A percentile compares a stretch with the other conserved stretches of the same genome.
These are phyloP conservation scores for Extremus antarcticus DNA, from an alignment of 495 filamentous ascomycete species.

Conservation along the genomic window DNA sequence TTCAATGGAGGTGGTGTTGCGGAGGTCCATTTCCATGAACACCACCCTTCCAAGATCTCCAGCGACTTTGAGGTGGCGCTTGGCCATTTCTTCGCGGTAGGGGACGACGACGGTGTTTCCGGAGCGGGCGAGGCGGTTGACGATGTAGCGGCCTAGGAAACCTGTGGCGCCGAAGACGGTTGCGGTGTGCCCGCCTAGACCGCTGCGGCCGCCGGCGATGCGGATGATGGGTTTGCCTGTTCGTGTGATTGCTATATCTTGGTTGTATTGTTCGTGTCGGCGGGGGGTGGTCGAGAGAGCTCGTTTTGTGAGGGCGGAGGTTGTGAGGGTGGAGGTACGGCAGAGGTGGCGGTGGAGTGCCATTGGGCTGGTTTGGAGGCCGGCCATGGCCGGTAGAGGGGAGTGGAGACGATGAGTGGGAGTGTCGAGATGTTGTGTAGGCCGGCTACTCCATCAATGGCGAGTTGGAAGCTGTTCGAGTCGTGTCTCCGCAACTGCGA, in stretches of 20 bases:
- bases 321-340: conserved; percentile 10
- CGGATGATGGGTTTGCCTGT: conserved; percentile 35
- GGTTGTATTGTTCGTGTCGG: conserved; percentile 1
- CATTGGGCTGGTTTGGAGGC: conserved; percentile 15
- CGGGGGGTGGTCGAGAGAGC: background rate
- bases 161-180: conserved; percentile 98
- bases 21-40: conserved; percentile 90
- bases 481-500: background rate
- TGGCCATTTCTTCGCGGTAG: conserved; percentile 93
- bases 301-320: background rate
- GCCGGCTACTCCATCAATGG: background rate
- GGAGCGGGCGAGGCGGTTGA: conserved; percentile 72
- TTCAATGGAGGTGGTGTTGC: conserved; percentile 91
- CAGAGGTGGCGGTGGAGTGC: conserved; percentile 16
- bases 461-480: no score
- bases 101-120: conserved; percentile 73
- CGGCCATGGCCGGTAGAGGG: conserved; percentile 14
- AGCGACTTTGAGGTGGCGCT: conserved; percentile 88
- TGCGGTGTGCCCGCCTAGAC: conserved; percentile 57
- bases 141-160: conserved; percentile 93
- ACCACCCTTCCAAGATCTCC: conserved; percentile 84
- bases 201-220: conserved; percentile 31
- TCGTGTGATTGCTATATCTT: conserved; percentile 34
- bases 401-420: background rate
- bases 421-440: background rate